Evolutionary conservation across 345 rosid species (phyloP), one percentile per base, ranked within the genome.

Genomic region (Triadica sebifera): DNA sequence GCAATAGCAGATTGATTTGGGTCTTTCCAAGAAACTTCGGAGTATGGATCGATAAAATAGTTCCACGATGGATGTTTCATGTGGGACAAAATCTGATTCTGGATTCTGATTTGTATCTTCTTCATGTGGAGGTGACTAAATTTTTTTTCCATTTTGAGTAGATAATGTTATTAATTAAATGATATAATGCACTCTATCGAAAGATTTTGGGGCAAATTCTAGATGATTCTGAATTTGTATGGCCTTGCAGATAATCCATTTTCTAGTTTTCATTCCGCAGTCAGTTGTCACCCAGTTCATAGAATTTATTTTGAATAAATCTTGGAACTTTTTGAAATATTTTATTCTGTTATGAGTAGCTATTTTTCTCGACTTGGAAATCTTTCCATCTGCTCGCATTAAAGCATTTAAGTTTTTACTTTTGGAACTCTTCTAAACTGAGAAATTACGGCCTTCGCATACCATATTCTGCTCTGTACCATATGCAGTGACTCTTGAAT

Each of bases 21-120:
- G 75, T 83, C 45, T 89, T 90, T 77, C 96, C 96, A 0, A 86
- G 97, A 77, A 85, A 94, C 29, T 89, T 90, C 45, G 92, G 85
- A 11, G 37, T 87, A 63, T 78, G 89, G 89, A 84, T 90, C 15
- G 96, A 94, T 67, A 87, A 83, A 82, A 78, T 94, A 71, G 71
- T 91, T 51, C 97, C 98, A 9, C 80, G 97, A 68, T 94, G 98
- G 97, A 61, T 91, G 65, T 94, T 91, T 81, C 98, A 94, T 58
- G 74, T 90, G 67, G 87, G 90, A 61, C 89, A 86, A 62, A 94
- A 91, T 81, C 85, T 88, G 58, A 82, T 94, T 77, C 87, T 94
- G 51, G 98, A 94, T 89, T 90, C 96, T 41, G 96, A 91, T 83
- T 78, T 94, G 69, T 90, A 88, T 79, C 91, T 94, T 65, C 98